Base-by-base conservation (phyloP, 202 grass and related monocot species). In the Saccharum hybrid region DNA sequence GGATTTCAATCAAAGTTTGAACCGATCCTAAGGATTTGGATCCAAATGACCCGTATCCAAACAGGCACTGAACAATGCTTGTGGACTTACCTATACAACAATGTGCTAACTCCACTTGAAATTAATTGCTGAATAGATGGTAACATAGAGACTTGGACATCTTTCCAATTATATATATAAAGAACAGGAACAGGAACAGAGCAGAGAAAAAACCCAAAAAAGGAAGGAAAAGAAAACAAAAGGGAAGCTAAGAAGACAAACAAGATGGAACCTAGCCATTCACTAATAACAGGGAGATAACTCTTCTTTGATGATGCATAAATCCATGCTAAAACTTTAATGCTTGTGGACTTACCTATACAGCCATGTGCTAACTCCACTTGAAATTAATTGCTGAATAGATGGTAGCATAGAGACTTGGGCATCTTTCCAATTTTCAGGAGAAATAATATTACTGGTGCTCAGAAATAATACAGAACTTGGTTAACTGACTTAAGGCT, bases 321-420 rank as follows among this genome's bases (percentile, higher is more conserved):
- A 60, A 1, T 60, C 1, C 21, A 23, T 60, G 57, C 57, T 60
- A 11, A 60, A 23, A 60, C 57, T 15, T 22, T 36, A 68, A 40
- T 49, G 28, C 16, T 54, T 21, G 19, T 63, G 8, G 15, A 46
- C 30, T 83, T 63, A 85, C 90, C 87, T 92, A 42, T 82, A 92
- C 51, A 92, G 21, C 90, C 87, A 89, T 37, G n/a, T 68, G 5
- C 87, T 90, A 82, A 92, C 13, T 69, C 82, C 57, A 64, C 84
- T 90, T 64, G 87, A 74, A 64, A 92, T 84, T 49, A 92, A 77
- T 68, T 79, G 49, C 63, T 78, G 66, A 40, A 90, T 81, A 48
- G 78, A 80, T 43, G 81, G 81, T 36, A 92, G 45, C 76, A 87
- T 90, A 66, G 66, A 84, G 33, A 31, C 18, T 37, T 74, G 70